Base-by-base conservation (phyloP, 208 protist genomes). In the Acanthamoeba culbertsoni region DNA sequence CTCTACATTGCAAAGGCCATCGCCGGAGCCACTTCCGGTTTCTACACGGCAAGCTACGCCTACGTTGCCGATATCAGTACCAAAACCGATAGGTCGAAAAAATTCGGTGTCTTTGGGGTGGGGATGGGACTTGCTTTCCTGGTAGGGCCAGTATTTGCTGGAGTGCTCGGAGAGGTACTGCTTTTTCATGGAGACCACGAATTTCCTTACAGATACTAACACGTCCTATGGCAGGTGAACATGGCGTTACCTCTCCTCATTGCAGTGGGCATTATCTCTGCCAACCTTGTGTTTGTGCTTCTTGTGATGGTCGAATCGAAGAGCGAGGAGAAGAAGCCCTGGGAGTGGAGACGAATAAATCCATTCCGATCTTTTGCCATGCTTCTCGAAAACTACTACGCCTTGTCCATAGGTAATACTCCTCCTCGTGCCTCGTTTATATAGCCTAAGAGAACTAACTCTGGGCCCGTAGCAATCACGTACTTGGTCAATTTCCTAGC, bases 251-350 rank as follows among this genome's bases (percentile, higher is more conserved):
- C 79, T 31, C 37, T 89, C 48, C 10, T 89, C 12, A 35, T 89
- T 20, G 46, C 51, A 16, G 35, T 89, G 79, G 8, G 5, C 40
- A 16, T 89, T 6, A 65, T 33, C 16, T 33, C 55, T 45, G 4
- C 65, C 45, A 89, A 89, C 79, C 16, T 89, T 8, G 16, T 89
- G 20, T 89, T 65, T 35, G 79, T 89, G 45, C 35, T n/a, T 14
- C 65, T 89, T 51, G 53, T 89, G 18, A 68, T 89, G 46, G 79
- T 89, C 18, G 79, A 89, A 57, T 89, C 79, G 20, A 89, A 65
- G 55, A 12, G 33, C 20, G 48, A 62, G 40, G 51, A 65, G 35
- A 62, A 65, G 35, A 65, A 7, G 26, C 46, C n/a, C 4, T 65
- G 46, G 55, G 12, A 59, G 31, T 89, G 79, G 46, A 2, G 40